Conservation (phyloP, 2,329 filamentous ascomycete species). For the Elsinoe ampelina region DNA sequence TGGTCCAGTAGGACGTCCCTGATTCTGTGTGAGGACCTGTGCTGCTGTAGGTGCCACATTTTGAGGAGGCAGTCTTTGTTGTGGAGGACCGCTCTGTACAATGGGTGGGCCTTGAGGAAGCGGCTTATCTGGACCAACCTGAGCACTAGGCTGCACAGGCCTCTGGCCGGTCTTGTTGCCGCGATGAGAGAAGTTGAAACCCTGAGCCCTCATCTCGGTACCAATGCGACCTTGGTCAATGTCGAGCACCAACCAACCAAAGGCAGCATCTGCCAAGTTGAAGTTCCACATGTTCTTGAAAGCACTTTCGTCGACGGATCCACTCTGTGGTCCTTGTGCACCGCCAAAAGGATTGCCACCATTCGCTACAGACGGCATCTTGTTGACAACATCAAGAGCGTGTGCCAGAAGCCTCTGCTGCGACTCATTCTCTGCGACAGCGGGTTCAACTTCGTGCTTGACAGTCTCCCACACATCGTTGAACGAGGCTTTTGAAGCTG, state of each 20-base stretch:
- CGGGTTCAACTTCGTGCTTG: slow-evolving; percentile 88
- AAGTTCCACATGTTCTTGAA: slow-evolving; percentile 99
- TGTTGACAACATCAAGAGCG: slow-evolving; percentile 86
- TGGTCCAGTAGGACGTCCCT: slow-evolving; percentile 11
- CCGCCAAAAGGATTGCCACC: slow-evolving; percentile 96
- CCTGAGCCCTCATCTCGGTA: slow-evolving; percentile 96
- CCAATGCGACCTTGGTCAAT: slow-evolving; percentile 93
- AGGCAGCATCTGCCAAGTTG: slow-evolving; percentile 93
- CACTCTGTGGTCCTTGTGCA: slow-evolving; percentile 63
- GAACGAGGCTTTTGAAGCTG: slow-evolving; percentile 95
- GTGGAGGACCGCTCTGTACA: slow-evolving; percentile 16
- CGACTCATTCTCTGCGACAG: slow-evolving; percentile 84
- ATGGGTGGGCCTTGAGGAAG: slow-evolving; percentile 25
- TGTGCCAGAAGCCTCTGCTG: slow-evolving; percentile 89
- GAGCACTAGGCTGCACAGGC: slow-evolving; percentile 29
- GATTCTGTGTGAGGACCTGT: slow-evolving; percentile 6
- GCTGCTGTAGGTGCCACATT: slow-evolving; percentile 13
- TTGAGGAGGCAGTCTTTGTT: slow-evolving; percentile 19
- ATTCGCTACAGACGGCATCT: slow-evolving; percentile 92
- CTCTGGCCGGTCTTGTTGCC: slow-evolving; percentile 57
- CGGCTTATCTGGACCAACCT: slow-evolving; percentile 28
- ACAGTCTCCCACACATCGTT: slow-evolving; percentile 99
- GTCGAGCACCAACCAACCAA: slow-evolving; percentile 90
- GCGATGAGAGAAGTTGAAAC: slow-evolving; percentile 97
- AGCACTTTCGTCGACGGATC: slow-evolving; percentile 92